phyloP scores from a whole-genome alignment of 768 basidiomycete species.

The Lactarius deliciosus region DNA sequence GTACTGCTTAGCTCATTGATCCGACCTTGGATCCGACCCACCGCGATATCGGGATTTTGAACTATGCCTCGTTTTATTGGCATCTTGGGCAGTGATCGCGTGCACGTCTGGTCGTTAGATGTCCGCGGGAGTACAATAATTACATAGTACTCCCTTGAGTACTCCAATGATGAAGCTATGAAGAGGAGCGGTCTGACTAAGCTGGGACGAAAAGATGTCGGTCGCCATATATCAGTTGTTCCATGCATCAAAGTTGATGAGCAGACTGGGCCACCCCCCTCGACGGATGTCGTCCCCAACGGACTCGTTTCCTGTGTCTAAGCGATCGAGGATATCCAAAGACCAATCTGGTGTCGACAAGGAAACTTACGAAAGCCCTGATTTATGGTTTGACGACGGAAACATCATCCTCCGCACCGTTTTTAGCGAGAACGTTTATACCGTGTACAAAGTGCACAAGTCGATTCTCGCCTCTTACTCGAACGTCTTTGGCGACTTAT shows the following conservation, averaged over 20 bases:
- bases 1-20: no score
- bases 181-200: background rate
- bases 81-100: no score
- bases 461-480: slow-evolving; percentile 26
- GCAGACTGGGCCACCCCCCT: background rate
- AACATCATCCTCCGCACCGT: slow-evolving; percentile 26
- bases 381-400: slow-evolving; percentile 29
- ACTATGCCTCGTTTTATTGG: no score
- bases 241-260: background rate
- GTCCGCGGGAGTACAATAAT: no score
- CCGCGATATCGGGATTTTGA: no score
- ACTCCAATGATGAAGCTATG: no score
- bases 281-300: slow-evolving; percentile 24
- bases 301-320: slow-evolving; percentile 17
- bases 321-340: slow-evolving; percentile 15
- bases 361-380: slow-evolving; percentile 20
- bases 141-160: no score
- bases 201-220: background rate
- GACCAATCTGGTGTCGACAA: slow-evolving; percentile 13
- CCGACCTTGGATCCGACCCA: no score
- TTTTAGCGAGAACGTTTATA: slow-evolving; percentile 4
- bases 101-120: no score
- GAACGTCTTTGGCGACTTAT: slow-evolving; percentile 24
- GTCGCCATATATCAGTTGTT: background rate
- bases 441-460: slow-evolving; percentile 27